Percentiles rank a stretch among this genome's conserved stretches.
These are phyloP conservation scores for Ustilago loliicola DNA, from an alignment of 1,284 basidiomycete genomes.

Conservation along the genomic window DNA sequence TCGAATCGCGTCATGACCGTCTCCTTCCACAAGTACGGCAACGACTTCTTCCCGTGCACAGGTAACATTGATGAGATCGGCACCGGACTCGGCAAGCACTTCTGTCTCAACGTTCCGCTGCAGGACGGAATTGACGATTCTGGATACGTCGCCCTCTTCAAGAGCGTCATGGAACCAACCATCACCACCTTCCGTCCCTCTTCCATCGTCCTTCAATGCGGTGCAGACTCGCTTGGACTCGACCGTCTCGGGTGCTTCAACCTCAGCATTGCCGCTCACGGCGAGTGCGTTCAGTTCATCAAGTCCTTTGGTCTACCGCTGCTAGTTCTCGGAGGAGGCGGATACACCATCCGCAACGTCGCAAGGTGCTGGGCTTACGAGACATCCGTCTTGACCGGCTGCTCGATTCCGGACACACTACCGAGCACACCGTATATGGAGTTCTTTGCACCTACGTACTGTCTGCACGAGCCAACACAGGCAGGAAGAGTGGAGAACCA, in stretches of 20 bases:
- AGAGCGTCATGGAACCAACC: constrained; percentile 93
- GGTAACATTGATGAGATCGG: constrained; percentile 69
- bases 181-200: constrained; percentile 90
- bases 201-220: constrained; percentile 95
- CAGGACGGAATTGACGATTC: constrained; percentile 98
- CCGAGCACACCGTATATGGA: constrained; percentile 91
- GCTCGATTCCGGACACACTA: constrained; percentile 84
- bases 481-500: constrained; percentile 88
- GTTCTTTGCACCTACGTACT: constrained; percentile 93
- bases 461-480: constrained; percentile 90
- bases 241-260: constrained; percentile 98
- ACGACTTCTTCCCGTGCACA: constrained; percentile 84
- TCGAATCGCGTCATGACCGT: constrained; percentile 98
- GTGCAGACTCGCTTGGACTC: constrained; percentile 94
- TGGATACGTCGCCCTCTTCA: constrained; percentile 94
- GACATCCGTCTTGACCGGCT: constrained; percentile 83
- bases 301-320: constrained; percentile 90
- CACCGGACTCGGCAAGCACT: constrained; percentile 82
- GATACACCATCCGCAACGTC: constrained; percentile 91
- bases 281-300: constrained; percentile 96
- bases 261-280: constrained; percentile 97
- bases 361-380: constrained; percentile 99
- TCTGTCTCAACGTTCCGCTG: constrained; percentile 93
- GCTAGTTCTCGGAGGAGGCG: constrained; percentile 91
- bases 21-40: constrained; percentile 99